Evolutionary conservation across 2,329 filamentous ascomycete genomes (phyloP).

Genomic region (Microcyclospora pomicola): DNA sequence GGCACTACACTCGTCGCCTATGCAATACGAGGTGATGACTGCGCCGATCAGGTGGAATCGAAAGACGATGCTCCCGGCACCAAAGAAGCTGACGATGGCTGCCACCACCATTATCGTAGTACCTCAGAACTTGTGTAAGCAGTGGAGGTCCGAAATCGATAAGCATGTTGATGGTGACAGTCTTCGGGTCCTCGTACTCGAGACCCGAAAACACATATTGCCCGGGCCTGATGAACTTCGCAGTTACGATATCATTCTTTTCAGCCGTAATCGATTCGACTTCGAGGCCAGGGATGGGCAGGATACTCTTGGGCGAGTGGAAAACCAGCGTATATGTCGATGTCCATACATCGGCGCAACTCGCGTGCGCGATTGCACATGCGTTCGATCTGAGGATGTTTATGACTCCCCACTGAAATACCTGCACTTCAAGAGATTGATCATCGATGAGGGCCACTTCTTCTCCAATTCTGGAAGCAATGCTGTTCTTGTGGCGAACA

Average conservation of each 20-base stretch:
- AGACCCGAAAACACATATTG: slow-evolving; percentile 37
- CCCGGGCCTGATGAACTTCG: slow-evolving; percentile 47
- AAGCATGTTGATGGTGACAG: slow-evolving; percentile 53
- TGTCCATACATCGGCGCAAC: slow-evolving; percentile 33
- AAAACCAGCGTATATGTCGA: slow-evolving; percentile 19
- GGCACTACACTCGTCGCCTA: slow-evolving; percentile 30
- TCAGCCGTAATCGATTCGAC: slow-evolving; percentile 62
- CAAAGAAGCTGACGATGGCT: slow-evolving; percentile 48
- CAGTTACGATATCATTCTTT: slow-evolving; percentile 61
- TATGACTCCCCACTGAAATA: slow-evolving; percentile 51
- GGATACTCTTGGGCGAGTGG: slow-evolving; percentile 30
- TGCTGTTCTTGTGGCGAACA: slow-evolving; percentile 40
- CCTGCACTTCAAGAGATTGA: slow-evolving; percentile 74
- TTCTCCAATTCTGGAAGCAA: slow-evolving; percentile 57
- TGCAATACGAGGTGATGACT: slow-evolving; percentile 29
- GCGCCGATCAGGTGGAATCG: slow-evolving; percentile 29
- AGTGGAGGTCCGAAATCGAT: slow-evolving; percentile 69
- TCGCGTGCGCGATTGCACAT: slow-evolving; percentile 31
- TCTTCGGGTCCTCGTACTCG: slow-evolving; percentile 49
- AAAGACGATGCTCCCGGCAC: slow-evolving; percentile 24
- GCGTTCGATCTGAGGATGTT: slow-evolving; percentile 25
- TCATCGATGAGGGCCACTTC: slow-evolving; percentile 84
- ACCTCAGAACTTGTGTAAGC: slow-evolving; percentile 66
- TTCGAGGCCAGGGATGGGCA: slow-evolving; percentile 43
- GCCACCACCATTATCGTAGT: slow-evolving; percentile 64